Percentiles rank a stretch among this genome's conserved stretches.
Evolutionary conservation across 2,329 filamentous ascomycete genomes (phyloP).

Genomic region (Calonectria hawksworthii): DNA sequence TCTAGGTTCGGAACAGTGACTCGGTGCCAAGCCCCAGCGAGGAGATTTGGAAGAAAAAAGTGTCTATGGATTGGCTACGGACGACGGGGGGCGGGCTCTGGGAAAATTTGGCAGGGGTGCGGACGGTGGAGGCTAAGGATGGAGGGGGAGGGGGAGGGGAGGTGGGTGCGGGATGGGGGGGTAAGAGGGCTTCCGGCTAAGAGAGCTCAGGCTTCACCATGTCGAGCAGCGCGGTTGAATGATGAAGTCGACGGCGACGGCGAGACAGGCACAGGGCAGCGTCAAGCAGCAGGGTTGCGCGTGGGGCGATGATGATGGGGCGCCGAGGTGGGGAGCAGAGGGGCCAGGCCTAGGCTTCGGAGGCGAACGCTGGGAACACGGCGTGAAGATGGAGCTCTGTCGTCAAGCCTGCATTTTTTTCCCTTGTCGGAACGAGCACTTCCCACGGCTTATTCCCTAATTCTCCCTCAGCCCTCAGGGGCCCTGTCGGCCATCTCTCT

Average conservation of each 20-base stretch:
- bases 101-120: slow-evolving; percentile 27
- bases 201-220: slow-evolving; percentile 8
- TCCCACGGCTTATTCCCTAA: background rate
- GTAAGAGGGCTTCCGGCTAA: slow-evolving; percentile 38
- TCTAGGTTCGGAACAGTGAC: slow-evolving; percentile 34
- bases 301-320: slow-evolving; percentile 27
- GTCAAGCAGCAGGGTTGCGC: slow-evolving; percentile 19
- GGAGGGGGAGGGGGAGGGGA: slow-evolving; percentile 33
- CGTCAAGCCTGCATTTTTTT: background rate
- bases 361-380: slow-evolving; percentile 23
- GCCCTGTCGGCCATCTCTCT: slow-evolving; percentile 8
- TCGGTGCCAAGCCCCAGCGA: slow-evolving; percentile 40
- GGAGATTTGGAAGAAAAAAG: slow-evolving; percentile 41
- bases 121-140: slow-evolving; percentile 20
- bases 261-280: slow-evolving; percentile 24
- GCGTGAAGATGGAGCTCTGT: slow-evolving; percentile 7
- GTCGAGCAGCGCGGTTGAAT: slow-evolving; percentile 10
- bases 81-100: slow-evolving; percentile 28
- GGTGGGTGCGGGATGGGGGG: slow-evolving; percentile 27
- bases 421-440: background rate
- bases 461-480: background rate
- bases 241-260: slow-evolving; percentile 25
- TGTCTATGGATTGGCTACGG: slow-evolving; percentile 45
- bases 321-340: slow-evolving; percentile 19
- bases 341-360: slow-evolving; percentile 15